Base-by-base conservation (phyloP, 352 stramenopile genomes). In the Phytophthora kernoviae region DNA sequence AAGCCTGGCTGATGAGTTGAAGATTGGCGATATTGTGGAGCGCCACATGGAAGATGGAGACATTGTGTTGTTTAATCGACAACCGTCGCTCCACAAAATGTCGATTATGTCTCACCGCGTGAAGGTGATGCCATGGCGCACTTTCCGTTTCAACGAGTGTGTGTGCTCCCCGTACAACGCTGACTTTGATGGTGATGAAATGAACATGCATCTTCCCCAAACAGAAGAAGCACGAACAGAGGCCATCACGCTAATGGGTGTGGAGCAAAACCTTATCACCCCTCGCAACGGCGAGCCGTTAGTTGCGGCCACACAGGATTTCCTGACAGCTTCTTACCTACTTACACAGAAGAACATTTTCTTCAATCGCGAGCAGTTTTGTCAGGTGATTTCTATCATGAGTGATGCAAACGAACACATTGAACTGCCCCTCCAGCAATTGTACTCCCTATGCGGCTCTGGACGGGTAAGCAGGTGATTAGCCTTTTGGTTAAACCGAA, bases 71-170 rank as follows among this genome's bases (percentile, higher is more conserved):
- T 99, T 99, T 73, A 99, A 99, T 84, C 96, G 98, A 14, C 98
- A 99, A 75, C 98, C 98, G 22, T 99, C 96, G 22, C 80, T 99
- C 34, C 98, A 99, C 84, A 99, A 99, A 70, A 97, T 99, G 79
- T 99, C 93, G 30, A 99, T 99, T 73, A 99, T 99, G 98, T 73
- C 81, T 20, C 87, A 94, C 47, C 81, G 83, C 17, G 76, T 88
- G 41, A 93, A 96, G 69, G 93, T 99, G 27, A 96, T 99, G 78
- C 89, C 96, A 5, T 99, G 94, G 93, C 83, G 96, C 32, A 99
- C 98, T 11, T 99, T 99, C 73, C 93, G 98, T 17, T 99, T 99
- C 78, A 99, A 99, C 79, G 98, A 99, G 78, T 99, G 97, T 60
- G 96, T 99, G 32, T 99, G 97, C 77, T 96, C 96, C 45, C 98